A percentile compares a stretch with the other conserved stretches of the same genome.
phyloP scores from a whole-genome alignment of 148 eudicot genomes.

The Vaccinium vitisidaea region DNA sequence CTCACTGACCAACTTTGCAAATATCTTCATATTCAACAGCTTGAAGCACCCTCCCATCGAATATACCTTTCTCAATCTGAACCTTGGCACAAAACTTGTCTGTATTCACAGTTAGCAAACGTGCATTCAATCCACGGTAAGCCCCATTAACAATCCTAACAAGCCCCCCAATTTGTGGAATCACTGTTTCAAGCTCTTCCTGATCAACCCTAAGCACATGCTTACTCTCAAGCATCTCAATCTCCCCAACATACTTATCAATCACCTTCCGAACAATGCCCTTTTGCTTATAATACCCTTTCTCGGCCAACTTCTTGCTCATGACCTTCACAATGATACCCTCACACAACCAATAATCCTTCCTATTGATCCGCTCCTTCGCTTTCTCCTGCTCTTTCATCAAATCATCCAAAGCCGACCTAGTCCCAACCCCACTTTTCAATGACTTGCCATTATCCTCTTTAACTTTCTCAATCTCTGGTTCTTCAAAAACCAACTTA shows the following conservation, averaged over 20 bases:
- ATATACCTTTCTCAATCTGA: conserved; percentile 82
- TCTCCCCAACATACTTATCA: conserved; percentile 80
- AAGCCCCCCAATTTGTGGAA: conserved; percentile 86
- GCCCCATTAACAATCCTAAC: conserved; percentile 92
- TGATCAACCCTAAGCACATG: conserved; percentile 91
- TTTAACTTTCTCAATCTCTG: conserved; percentile 29
- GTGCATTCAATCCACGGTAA: conserved; percentile 75
- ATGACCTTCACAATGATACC: conserved; percentile 88
- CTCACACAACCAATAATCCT: conserved; percentile 85
- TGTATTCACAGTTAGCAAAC: conserved; percentile 56
- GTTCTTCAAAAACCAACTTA: conserved; percentile 64
- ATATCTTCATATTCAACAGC: conserved; percentile 92
- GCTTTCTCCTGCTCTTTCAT: conserved; percentile 84
- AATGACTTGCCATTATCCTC: conserved; percentile 19
- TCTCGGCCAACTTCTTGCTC: conserved; percentile 76
- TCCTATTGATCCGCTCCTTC: conserved; percentile 73
- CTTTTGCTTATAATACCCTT: conserved; percentile 87
- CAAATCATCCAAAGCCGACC: conserved; percentile 71
- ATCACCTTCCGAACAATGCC: conserved; percentile 76
- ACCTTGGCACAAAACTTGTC: conserved; percentile 79
- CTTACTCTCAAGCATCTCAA: conserved; percentile 85
- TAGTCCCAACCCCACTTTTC: conserved; percentile 23
- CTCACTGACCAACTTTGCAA: conserved; percentile 52
- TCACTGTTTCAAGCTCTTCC: conserved; percentile 89
- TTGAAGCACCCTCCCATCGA: conserved; percentile 79